Evolutionary conservation across 345 rosid genomes (phyloP).

Genomic region (Jatropha curcas): DNA sequence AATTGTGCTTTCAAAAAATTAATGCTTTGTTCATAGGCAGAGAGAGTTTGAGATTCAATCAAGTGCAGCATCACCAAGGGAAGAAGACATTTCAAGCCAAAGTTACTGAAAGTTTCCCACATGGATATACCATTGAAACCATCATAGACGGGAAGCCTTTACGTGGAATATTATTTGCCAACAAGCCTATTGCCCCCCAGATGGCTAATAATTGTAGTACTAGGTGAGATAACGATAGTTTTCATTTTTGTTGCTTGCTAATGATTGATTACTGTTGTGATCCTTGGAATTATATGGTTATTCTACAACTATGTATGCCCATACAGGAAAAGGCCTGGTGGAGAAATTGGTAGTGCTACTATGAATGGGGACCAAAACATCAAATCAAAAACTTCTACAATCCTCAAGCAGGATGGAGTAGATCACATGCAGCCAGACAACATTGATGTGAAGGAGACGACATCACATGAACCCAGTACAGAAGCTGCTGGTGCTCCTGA

Average conservation of each 20-base stretch:
- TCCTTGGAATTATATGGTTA: conserved; percentile 10
- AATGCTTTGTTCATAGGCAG: conserved; percentile 45
- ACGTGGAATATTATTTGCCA: conserved; percentile 77
- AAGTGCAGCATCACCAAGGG: conserved; percentile 47
- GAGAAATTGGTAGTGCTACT: conserved; percentile 32
- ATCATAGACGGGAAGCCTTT: conserved; percentile 81
- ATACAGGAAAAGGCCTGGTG: conserved; percentile 55
- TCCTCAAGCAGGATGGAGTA: conserved; percentile 25
- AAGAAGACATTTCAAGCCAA: conserved; percentile 82
- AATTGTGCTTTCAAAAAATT: background rate
- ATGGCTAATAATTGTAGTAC: conserved; percentile 36
- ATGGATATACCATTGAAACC: conserved; percentile 84
- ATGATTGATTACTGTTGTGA: background rate
- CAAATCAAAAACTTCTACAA: conserved; percentile 36
- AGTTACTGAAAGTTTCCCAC: conserved; percentile 67
- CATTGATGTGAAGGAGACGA: conserved; percentile 30
- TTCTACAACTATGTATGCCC: conserved; percentile 10
- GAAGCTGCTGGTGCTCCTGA: conserved; percentile 38
- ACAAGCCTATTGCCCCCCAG: conserved; percentile 47
- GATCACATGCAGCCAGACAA: conserved; percentile 34
- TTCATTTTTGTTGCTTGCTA: conserved; percentile 11
- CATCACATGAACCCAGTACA: conserved; percentile 24
- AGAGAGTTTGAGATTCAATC: conserved; percentile 43
- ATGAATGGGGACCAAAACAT: conserved; percentile 51
- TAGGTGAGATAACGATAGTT: conserved; percentile 41